These are phyloP conservation scores for Euphorbia peplus DNA, from an alignment of 345 rosid species.

Conservation along the genomic window DNA sequence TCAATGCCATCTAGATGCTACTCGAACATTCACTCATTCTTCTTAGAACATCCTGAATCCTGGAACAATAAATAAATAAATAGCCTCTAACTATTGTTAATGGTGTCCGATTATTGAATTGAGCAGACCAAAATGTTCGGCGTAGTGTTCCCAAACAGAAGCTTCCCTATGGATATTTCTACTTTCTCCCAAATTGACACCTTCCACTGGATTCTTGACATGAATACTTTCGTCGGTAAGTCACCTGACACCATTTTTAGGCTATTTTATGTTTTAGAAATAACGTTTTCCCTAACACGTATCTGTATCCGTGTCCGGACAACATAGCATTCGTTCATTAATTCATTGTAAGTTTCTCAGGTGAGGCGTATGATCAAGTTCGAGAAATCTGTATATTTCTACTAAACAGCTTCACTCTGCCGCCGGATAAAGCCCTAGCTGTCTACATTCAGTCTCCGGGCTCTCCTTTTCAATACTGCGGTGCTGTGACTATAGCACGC, in stretches of 20 bases:
- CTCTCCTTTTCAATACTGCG: slow-evolving; percentile 72
- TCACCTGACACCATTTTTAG: too few species aligned
- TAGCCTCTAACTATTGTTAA: too few species aligned
- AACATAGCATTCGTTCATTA: too few species aligned
- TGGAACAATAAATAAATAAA: too few species aligned
- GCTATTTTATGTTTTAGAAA: too few species aligned
- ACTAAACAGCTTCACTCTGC: slow-evolving; percentile 69
- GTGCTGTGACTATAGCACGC: slow-evolving; percentile 71
- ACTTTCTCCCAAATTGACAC: slow-evolving; percentile 86
- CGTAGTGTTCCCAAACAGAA: slow-evolving; percentile 89
- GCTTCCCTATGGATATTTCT: slow-evolving; percentile 93
- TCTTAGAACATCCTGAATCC: not conserved
- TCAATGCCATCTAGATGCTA: slow-evolving; percentile 5
- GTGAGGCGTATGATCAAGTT: slow-evolving; percentile 80
- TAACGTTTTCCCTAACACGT: too few species aligned
- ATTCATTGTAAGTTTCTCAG: slow-evolving; percentile 25
- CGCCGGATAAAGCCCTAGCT: slow-evolving; percentile 87
- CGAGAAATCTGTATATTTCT: slow-evolving; percentile 84
- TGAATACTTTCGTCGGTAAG: slow-evolving; percentile 88
- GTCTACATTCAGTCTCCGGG: slow-evolving; percentile 92
- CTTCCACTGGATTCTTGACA: slow-evolving; percentile 93
- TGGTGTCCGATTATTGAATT: too few species aligned
- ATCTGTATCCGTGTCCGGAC: too few species aligned
- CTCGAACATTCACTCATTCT: not conserved
- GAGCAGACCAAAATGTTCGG: slow-evolving; percentile 60